Percentiles rank a stretch among this genome's conserved stretches.
Conservation (phyloP, 306 rosid genomes). For the Gillenia trifoliata region DNA sequence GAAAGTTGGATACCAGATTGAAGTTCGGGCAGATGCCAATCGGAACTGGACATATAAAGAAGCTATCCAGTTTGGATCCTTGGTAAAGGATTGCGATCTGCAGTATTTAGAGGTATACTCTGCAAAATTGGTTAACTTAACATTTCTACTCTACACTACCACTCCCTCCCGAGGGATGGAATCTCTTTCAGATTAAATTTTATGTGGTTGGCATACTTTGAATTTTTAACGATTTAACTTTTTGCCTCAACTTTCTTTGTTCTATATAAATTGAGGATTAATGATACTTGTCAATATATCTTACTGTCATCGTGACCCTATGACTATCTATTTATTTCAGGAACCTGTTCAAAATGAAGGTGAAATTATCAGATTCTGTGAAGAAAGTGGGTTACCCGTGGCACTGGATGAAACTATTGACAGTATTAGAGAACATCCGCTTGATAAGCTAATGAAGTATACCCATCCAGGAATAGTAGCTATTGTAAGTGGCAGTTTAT, state of each 20-base stretch:
- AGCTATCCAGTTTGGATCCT: slow-evolving; percentile 74
- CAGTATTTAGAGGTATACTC: slow-evolving; percentile 78
- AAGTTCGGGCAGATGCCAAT: slow-evolving; percentile 89
- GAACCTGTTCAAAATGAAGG: slow-evolving; percentile 81
- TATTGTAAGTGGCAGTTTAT: slow-evolving; percentile 50
- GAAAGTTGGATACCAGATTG: slow-evolving; percentile 59
- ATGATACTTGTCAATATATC: neutral
- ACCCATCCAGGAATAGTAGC: slow-evolving; percentile 84
- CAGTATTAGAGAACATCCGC: slow-evolving; percentile 51
- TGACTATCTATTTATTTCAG: slow-evolving; percentile 37
- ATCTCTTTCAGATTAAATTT: neutral
- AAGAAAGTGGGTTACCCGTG: slow-evolving; percentile 80
- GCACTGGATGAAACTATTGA: slow-evolving; percentile 91
- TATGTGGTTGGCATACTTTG: neutral
- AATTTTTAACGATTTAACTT: neutral
- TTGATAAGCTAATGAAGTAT: slow-evolving; percentile 61
- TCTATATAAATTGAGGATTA: slow-evolving; percentile 1
- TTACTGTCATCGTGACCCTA: neutral
- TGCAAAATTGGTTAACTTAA: neutral
- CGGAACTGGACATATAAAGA: slow-evolving; percentile 82
- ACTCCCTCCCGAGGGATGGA: neutral
- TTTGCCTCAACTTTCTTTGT: neutral
- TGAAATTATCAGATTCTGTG: slow-evolving; percentile 73
- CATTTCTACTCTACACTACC: slow-evolving; percentile 4
- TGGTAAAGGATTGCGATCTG: slow-evolving; percentile 70